Percentiles rank a stretch among this genome's conserved stretches.
Evolutionary conservation across 495 filamentous ascomycete genomes (phyloP).

Genomic region (Astrocystis sublimbata): DNA sequence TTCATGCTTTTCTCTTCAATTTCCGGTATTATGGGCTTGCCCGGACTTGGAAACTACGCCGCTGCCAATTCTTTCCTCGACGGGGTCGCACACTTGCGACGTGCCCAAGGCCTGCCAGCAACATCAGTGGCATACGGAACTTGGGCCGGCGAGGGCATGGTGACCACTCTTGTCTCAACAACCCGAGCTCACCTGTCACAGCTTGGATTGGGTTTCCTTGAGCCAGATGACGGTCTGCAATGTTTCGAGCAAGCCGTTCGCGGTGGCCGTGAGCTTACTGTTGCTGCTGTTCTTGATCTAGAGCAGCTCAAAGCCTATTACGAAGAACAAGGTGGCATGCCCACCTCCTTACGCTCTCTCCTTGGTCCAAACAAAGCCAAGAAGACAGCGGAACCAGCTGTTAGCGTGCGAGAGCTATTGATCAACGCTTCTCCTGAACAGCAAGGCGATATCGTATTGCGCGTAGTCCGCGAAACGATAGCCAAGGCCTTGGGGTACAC

Average conservation of each 20-base stretch:
- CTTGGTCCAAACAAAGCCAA: slow-evolving; percentile 5
- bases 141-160: slow-evolving; percentile 34
- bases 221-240: slow-evolving; percentile 19
- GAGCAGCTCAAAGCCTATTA: slow-evolving; percentile 26
- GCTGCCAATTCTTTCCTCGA: slow-evolving; percentile 56
- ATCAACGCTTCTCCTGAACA: slow-evolving; percentile 20
- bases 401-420: slow-evolving; percentile 19
- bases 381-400: background rate
- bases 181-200: slow-evolving; percentile 22
- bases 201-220: slow-evolving; percentile 22
- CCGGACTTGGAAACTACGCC: slow-evolving; percentile 54
- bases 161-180: slow-evolving; percentile 12
- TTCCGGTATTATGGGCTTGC: slow-evolving; percentile 47
- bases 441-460: slow-evolving; percentile 26
- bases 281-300: slow-evolving; percentile 26
- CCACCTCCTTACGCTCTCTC: slow-evolving; percentile 20
- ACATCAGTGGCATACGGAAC: slow-evolving; percentile 26
- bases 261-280: slow-evolving; percentile 19
- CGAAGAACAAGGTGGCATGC: slow-evolving; percentile 25
- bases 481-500: slow-evolving; percentile 30
- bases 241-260: slow-evolving; percentile 20
- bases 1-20: slow-evolving; percentile 56
- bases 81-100: slow-evolving; percentile 35
- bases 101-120: slow-evolving; percentile 29
- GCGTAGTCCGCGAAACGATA: slow-evolving; percentile 27